Evolutionary conservation across 768 basidiomycete species (phyloP).

Genomic region (Phylloporus rhodoxanthus): DNA sequence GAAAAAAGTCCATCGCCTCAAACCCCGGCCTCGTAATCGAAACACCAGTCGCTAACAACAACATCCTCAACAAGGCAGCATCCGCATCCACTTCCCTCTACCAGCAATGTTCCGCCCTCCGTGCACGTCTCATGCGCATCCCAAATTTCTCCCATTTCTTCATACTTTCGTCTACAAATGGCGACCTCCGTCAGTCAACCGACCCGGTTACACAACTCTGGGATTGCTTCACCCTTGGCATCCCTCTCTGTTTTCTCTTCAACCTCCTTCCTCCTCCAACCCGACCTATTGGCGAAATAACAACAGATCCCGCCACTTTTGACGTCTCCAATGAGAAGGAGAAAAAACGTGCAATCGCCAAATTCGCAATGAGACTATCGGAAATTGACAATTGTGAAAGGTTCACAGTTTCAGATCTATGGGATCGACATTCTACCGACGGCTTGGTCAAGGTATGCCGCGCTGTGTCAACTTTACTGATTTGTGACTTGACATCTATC

Average conservation of each 20-base stretch:
- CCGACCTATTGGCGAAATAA: constrained; percentile 45
- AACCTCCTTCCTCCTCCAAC: constrained; percentile 68
- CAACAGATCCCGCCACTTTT: constrained; percentile 59
- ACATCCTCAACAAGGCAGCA: constrained; percentile 88
- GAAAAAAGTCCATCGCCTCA: constrained; percentile 76
- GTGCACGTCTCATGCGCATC: constrained; percentile 72
- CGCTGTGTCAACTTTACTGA: background rate
- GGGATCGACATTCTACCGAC: constrained; percentile 86
- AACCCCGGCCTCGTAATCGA: constrained; percentile 63
- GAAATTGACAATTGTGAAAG: constrained; percentile 65
- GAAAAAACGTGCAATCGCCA: constrained; percentile 86
- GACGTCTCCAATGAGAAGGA: constrained; percentile 72
- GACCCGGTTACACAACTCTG: constrained; percentile 94
- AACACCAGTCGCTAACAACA: constrained; percentile 71
- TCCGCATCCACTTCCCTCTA: constrained; percentile 83
- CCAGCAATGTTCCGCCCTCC: constrained; percentile 81
- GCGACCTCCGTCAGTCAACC: constrained; percentile 65
- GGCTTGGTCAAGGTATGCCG: constrained; percentile 84
- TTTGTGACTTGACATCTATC: constrained; percentile 1
- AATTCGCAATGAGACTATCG: constrained; percentile 86
- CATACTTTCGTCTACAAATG: constrained; percentile 47
- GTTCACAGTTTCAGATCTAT: constrained; percentile 89
- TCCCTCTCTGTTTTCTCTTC: constrained; percentile 93
- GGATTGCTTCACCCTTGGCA: constrained; percentile 89
- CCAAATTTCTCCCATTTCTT: constrained; percentile 70